Evolutionary conservation across 176 grass and related monocot species (phyloP), one percentile per base, ranked within the genome.

Genomic region (Carex kokanica): DNA sequence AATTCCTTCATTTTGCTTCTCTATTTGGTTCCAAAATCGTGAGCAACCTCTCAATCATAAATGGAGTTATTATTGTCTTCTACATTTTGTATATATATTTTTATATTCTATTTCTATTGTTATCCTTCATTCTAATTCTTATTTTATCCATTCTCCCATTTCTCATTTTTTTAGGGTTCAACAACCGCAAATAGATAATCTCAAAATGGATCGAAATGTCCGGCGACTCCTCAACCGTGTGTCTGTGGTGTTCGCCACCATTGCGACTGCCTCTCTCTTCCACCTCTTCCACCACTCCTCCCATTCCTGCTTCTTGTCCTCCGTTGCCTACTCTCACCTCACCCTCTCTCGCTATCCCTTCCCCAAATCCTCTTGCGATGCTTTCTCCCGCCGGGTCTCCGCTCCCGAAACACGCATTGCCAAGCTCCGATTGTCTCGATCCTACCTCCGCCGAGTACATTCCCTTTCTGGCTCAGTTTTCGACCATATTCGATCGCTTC

Each of bases 181-280:
- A 4, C 32, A 34, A 3, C 36, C 25, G 9, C 1, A 80, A 80
- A 80, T 6, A 43, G 58, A 58, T 3, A 13, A 6, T 17, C 6
- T 17, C 7, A 3, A 59, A 80, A 98, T 91, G 96, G 92, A 93
- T 51, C 63, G 59, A 71, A 88, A 90, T 47, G 84, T 98, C 80
- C 85, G 86, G 82, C 92, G 91, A 81, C 82, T 95, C 51, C 87
- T 98, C 47, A 93, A 95, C 90, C 89, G 92, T 38, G 91, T 93
- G 27, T 90, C 91, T 16, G 75, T 95, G 27, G 63, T 84, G 15
- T 49, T 98, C 59, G 85, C 87, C 55, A 72, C 85, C 89, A 51
- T 94, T n/a, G 92, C 89, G 87, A 92, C 95, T 38, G 78, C 84
- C 43, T 88, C 88, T 47, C 89, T 94, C 64, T 78, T 94, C 81